Conservation (phyloP, 371 early-diverging fungal genomes). For the Haplosporangium sp. region DNA sequence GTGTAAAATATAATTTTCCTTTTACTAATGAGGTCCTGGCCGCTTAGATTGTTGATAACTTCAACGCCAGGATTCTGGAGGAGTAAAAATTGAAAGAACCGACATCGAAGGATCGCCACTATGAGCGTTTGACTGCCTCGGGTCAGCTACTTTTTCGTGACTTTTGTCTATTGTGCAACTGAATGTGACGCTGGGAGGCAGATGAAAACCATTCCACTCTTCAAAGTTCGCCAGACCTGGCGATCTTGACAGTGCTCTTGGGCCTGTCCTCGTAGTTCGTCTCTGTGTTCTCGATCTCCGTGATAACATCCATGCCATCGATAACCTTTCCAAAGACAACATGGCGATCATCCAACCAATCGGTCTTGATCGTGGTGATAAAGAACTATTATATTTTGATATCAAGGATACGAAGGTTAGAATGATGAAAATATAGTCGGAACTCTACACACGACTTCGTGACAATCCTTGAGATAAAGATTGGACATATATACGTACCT, state of each 20-base stretch:
- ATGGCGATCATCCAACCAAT: constrained; percentile 88
- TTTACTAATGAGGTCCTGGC: no score
- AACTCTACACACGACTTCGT: not conserved
- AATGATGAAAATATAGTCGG: not conserved
- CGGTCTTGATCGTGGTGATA: constrained; percentile 85
- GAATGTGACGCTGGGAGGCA: not conserved
- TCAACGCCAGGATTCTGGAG: no score
- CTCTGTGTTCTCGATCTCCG: constrained; percentile 67
- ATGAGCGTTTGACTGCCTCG: no score
- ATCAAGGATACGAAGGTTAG: not conserved
- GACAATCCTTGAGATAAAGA: not conserved
- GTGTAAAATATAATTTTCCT: no score
- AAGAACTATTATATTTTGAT: constrained; percentile 67
- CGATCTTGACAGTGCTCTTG: constrained; percentile 71
- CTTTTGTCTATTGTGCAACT: no score
- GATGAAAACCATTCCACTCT: constrained; percentile 1
- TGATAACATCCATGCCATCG: constrained; percentile 83
- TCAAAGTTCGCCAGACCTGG: constrained; percentile 78
- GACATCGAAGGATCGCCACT: no score
- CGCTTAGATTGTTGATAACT: no score
- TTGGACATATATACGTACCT: constrained; percentile 78
- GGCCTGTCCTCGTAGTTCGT: constrained; percentile 74
- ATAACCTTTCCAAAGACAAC: constrained; percentile 93
- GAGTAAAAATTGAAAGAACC: no score
- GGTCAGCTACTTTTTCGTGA: no score